Conservation (phyloP, 176 grass and related monocot genomes). For the Oryza punctata region DNA sequence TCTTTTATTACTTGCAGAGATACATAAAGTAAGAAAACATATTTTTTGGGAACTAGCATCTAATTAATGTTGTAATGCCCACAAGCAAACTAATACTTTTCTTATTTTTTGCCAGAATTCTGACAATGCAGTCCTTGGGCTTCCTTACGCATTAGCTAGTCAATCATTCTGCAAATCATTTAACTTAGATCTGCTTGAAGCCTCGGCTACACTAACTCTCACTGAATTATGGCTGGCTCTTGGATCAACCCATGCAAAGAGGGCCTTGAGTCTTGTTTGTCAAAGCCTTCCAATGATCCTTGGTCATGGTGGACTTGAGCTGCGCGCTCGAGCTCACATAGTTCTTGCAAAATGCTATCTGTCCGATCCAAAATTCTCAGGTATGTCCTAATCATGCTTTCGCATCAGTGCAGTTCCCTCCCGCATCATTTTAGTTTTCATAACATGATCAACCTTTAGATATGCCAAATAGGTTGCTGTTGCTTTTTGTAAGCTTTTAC, state of each 20-base stretch:
- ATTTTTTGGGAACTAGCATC: background rate
- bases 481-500: background rate
- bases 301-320: slow-evolving; percentile 84
- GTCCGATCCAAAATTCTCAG: slow-evolving; percentile 59
- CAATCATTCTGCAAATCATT: slow-evolving; percentile 94
- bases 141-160: slow-evolving; percentile 85
- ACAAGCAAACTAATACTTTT: slow-evolving; percentile 22
- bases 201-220: slow-evolving; percentile 78
- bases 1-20: slow-evolving; percentile 95
- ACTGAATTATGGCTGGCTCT: slow-evolving; percentile 84
- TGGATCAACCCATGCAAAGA: slow-evolving; percentile 75
- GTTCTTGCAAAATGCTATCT: slow-evolving; percentile 81
- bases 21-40: slow-evolving; percentile 70
- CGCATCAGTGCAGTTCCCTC: background rate
- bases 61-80: slow-evolving; percentile 5
- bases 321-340: slow-evolving; percentile 72
- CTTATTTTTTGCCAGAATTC: slow-evolving; percentile 54
- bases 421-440: background rate
- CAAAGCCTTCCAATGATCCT: slow-evolving; percentile 83
- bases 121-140: slow-evolving; percentile 69
- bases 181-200: slow-evolving; percentile 89
- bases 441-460: slow-evolving; percentile 1
- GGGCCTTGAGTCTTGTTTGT: slow-evolving; percentile 67
- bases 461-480: background rate
- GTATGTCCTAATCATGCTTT: slow-evolving; percentile 28